Conservation (phyloP, 176 grass and related monocot genomes). For the Avena insularis region DNA sequence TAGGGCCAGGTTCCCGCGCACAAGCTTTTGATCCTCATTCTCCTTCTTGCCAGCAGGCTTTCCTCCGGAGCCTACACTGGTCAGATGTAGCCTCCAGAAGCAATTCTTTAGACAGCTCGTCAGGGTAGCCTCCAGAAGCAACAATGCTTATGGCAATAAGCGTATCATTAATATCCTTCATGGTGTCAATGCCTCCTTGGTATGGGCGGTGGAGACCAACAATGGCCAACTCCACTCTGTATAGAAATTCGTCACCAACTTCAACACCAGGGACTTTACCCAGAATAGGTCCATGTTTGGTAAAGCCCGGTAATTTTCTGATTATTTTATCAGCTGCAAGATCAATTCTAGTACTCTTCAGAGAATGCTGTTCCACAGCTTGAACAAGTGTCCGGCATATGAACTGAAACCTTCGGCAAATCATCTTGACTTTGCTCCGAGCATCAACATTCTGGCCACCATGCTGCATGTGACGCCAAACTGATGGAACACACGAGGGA, state of each 20-base stretch:
- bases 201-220: conserved; percentile 70
- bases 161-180: conserved; percentile 34
- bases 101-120: conserved; percentile 43
- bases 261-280: conserved; percentile 73
- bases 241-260: conserved; percentile 87
- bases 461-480: conserved; percentile 10
- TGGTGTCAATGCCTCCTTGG: conserved; percentile 72
- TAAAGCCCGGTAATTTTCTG: conserved; percentile 49
- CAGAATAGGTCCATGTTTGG: conserved; percentile 46
- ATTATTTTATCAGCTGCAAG: conserved; percentile 50
- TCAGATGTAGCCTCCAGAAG: too few relatives aligned
- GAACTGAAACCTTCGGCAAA: conserved; percentile 52
- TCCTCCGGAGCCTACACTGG: conserved; percentile 40
- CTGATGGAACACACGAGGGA: conserved; percentile 30
- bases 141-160: conserved; percentile 75
- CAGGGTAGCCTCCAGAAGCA: conserved; percentile 74
- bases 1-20: conserved; percentile 70
- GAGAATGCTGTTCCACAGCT: conserved; percentile 37
- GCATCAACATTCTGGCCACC: conserved; percentile 35
- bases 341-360: conserved; percentile 53
- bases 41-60: conserved; percentile 55
- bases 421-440: conserved; percentile 51
- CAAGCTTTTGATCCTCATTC: conserved; percentile 71
- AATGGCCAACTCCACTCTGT: conserved; percentile 68
- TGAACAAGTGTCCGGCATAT: conserved; percentile 60